A percentile compares a stretch with the other conserved stretches of the same genome.
These are phyloP conservation scores for Fomes fomentarius DNA, from an alignment of 1,284 basidiomycete species.

Conservation along the genomic window DNA sequence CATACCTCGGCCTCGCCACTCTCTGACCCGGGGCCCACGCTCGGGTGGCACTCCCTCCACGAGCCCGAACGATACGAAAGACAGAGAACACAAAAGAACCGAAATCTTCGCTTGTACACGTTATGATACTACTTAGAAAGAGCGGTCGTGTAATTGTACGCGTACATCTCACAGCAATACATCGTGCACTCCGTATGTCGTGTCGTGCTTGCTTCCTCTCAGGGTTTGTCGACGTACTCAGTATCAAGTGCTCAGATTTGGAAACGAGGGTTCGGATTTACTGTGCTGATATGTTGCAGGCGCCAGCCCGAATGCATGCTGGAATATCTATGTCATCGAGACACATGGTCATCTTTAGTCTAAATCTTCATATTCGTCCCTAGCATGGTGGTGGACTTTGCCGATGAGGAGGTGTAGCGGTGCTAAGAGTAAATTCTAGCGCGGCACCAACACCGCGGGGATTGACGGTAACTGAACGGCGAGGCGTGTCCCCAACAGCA, in stretches of 20 bases:
- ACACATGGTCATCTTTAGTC: too few species aligned
- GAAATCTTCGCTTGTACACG: constrained; percentile 22
- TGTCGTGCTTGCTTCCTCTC: neutral
- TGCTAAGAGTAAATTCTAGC: neutral
- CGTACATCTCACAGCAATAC: constrained; percentile 33
- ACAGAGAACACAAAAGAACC: constrained; percentile 7
- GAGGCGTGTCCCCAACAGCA: too few species aligned
- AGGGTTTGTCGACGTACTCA: too few species aligned
- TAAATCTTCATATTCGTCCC: too few species aligned
- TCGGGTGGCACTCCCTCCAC: neutral
- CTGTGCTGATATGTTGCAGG: too few species aligned
- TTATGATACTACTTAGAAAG: constrained; percentile 33
- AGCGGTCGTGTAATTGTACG: constrained; percentile 35
- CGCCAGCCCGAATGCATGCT: too few species aligned
- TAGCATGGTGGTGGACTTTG: too few species aligned
- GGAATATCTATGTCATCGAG: too few species aligned
- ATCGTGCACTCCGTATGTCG: constrained; percentile 4
- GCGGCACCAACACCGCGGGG: too few species aligned
- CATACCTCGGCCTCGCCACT: too few species aligned
- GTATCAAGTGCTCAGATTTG: too few species aligned
- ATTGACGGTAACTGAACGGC: neutral
- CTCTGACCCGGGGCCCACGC: neutral
- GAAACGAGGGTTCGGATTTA: too few species aligned
- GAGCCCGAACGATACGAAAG: neutral
- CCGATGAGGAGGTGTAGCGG: neutral